Percentiles rank a stretch among this genome's conserved stretches.
These are phyloP conservation scores for Taphrina sp. DNA, from an alignment of 1,139 yeast genomes.

Conservation along the genomic window DNA sequence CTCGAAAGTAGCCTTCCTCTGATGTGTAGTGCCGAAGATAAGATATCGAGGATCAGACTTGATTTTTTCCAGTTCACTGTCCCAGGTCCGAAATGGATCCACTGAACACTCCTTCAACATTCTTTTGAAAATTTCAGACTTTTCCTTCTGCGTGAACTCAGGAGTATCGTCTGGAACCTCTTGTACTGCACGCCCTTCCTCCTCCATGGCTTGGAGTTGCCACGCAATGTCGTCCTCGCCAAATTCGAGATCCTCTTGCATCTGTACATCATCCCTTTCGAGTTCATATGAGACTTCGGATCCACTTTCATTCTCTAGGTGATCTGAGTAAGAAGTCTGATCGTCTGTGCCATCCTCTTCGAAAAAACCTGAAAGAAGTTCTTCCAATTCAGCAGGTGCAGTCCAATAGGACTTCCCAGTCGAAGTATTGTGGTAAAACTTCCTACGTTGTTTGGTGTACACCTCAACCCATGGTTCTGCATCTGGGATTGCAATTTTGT, in stretches of 20 bases:
- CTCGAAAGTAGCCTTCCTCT: conserved; percentile 48
- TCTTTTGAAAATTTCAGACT: conserved; percentile 25
- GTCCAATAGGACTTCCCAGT: conserved; percentile 46
- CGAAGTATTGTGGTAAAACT: conserved; percentile 48
- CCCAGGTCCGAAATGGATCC: conserved; percentile 53
- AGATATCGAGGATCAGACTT: conserved; percentile 48
- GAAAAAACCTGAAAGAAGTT: too few relatives aligned
- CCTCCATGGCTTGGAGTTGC: conserved; percentile 38
- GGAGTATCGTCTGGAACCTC: conserved; percentile 35
- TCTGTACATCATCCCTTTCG: conserved; percentile 18
- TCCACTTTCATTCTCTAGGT: neutral
- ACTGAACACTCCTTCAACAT: conserved; percentile 43
- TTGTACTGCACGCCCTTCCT: conserved; percentile 33
- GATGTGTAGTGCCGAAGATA: conserved; percentile 44
- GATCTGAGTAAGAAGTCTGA: neutral
- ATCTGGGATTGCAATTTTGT: conserved; percentile 25
- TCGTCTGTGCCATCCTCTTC: conserved; percentile 26
- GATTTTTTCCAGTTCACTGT: conserved; percentile 48
- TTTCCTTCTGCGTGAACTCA: conserved; percentile 34
- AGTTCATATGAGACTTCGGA: conserved; percentile 26
- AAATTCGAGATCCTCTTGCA: conserved; percentile 34
- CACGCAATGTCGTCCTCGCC: conserved; percentile 38
- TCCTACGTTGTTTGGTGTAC: conserved; percentile 49
- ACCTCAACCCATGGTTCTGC: conserved; percentile 49
- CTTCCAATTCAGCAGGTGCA: conserved; percentile 45